Percentiles rank a stretch among this genome's conserved stretches.
Evolutionary conservation across 106 monocot species (phyloP).

Genomic region (Posidonia australis): DNA sequence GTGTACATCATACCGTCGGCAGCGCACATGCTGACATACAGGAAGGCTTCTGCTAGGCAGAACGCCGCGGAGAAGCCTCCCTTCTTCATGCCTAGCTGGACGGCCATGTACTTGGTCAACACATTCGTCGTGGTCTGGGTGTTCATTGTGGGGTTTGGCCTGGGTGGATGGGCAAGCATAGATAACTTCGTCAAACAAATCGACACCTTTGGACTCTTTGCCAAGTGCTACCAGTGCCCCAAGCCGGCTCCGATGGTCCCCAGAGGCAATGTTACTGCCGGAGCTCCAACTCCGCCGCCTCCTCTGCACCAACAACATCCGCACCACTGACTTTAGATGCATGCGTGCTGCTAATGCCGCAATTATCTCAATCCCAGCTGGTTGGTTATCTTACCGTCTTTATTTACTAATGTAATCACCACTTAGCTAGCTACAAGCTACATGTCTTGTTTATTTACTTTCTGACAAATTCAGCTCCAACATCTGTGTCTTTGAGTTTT

Average conservation of each 20-base stretch:
- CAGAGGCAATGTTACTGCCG: no score
- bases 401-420: no score
- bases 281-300: no score
- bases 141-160: constrained; percentile 77
- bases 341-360: no score
- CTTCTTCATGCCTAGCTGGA: constrained; percentile 50
- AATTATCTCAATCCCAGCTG: no score
- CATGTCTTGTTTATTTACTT: no score
- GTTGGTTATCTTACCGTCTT: no score
- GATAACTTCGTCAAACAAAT: constrained; percentile 82
- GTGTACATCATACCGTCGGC: constrained; percentile 63
- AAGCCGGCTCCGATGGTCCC: constrained; percentile 6
- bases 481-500: no score
- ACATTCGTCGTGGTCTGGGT: constrained; percentile 70
- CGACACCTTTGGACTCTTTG: constrained; percentile 72
- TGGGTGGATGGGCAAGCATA: constrained; percentile 88
- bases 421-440: no score
- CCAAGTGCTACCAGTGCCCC: constrained; percentile 87
- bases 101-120: constrained; percentile 56
- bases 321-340: no score
- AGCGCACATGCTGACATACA: constrained; percentile 64
- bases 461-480: no score
- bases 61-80: constrained; percentile 76
- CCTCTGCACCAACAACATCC: no score
- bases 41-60: constrained; percentile 54